Conservation (phyloP, 306 rosid species). For the Benincasa hispida region DNA sequence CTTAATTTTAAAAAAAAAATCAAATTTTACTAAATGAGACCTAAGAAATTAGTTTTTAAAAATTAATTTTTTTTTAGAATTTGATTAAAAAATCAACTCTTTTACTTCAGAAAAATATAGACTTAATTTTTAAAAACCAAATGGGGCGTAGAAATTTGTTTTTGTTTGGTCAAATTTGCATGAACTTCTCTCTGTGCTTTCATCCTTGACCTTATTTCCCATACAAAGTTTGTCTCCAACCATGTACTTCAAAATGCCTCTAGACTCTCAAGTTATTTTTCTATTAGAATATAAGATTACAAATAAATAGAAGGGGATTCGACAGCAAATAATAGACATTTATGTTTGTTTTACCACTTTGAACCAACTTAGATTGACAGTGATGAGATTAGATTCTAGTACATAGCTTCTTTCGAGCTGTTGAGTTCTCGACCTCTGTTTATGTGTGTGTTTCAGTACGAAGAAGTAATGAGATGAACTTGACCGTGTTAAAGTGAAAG, state of each 20-base stretch:
- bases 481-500: background rate
- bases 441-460: too few relatives aligned
- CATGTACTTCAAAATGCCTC: background rate
- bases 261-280: background rate
- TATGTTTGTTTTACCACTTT: background rate
- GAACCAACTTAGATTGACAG: background rate
- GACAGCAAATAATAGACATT: background rate
- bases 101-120: too few relatives aligned
- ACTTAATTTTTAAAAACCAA: too few relatives aligned
- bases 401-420: background rate
- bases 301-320: background rate
- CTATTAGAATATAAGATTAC: background rate
- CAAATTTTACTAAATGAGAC: too few relatives aligned
- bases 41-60: too few relatives aligned
- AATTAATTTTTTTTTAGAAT: too few relatives aligned
- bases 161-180: background rate
- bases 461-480: background rate
- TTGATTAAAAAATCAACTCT: too few relatives aligned
- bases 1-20: too few relatives aligned
- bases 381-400: background rate
- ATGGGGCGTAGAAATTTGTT: background rate
- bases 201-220: background rate
- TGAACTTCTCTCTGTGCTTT: background rate
- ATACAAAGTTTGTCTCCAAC: background rate
- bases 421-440: background rate